These are phyloP conservation scores for Phytophthora ohioensis DNA, from an alignment of 352 stramenopile species.

Conservation along the genomic window DNA sequence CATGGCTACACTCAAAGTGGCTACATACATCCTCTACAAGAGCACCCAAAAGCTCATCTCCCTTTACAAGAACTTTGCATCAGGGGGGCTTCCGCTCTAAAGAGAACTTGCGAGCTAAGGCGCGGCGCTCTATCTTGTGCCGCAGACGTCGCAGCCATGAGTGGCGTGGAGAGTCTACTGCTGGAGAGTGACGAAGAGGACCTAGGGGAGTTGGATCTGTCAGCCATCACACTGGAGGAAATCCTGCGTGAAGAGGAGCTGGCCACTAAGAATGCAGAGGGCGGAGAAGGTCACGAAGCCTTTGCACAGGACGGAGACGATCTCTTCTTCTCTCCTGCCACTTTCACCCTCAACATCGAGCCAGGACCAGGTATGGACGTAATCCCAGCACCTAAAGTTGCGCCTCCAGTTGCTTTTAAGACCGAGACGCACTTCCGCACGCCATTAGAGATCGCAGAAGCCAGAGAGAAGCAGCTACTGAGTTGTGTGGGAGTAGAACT, in stretches of 20 bases:
- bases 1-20: slow-evolving; percentile 11
- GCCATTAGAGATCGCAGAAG: slow-evolving; percentile 81
- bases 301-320: slow-evolving; percentile 51
- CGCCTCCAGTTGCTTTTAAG: slow-evolving; percentile 20
- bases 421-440: slow-evolving; percentile 55
- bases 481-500: slow-evolving; percentile 86
- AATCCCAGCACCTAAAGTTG: slow-evolving; percentile 27
- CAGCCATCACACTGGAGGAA: slow-evolving; percentile 73
- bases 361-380: slow-evolving; percentile 79
- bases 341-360: slow-evolving; percentile 69
- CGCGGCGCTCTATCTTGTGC: slow-evolving; percentile 10
- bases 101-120: slow-evolving; percentile 29
- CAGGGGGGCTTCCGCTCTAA: slow-evolving; percentile 21
- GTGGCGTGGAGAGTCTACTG: slow-evolving; percentile 62
- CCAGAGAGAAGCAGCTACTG: slow-evolving; percentile 81
- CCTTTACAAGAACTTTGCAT: slow-evolving; percentile 26
- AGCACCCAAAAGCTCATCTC: slow-evolving; percentile 13
- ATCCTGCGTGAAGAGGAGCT: slow-evolving; percentile 79
- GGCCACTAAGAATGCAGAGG: slow-evolving; percentile 41
- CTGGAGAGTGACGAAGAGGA: slow-evolving; percentile 79
- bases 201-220: slow-evolving; percentile 69
- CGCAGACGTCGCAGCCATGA: slow-evolving; percentile 44
- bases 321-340: slow-evolving; percentile 78
- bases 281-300: slow-evolving; percentile 9
- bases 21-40: slow-evolving; percentile 10